Base-by-base conservation (phyloP, 2,329 filamentous ascomycete species). In the Bertia moriformis region DNA sequence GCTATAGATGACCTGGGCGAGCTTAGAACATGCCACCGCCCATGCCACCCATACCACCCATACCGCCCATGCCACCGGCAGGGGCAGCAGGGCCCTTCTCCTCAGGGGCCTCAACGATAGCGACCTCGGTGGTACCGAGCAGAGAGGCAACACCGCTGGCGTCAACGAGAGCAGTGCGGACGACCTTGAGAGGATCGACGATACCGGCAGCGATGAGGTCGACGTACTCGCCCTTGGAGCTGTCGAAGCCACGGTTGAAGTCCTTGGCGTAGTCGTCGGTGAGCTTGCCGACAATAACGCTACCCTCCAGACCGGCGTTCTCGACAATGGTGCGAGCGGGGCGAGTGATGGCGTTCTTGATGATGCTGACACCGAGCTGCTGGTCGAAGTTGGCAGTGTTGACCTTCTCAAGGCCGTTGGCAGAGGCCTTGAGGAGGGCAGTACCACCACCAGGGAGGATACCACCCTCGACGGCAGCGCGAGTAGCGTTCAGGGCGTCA, bases 201-300 rank as follows among this genome's bases (percentile, higher is more conserved):
- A 98, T 98, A 82, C 91, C 91, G 49, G 86, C 77, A 46, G 74
- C 62, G 57, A 98, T 95, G 91, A 98, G 96, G 71, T 98, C 89
- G 49, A 95, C 87, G 66, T 94, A 98, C 70, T 96, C 84, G 63
- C 89, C 87, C 72, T 88, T 94, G 60, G 86, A 68, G 66, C 83
- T 91, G 74, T 98, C 86, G 68, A 86, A 98, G 48, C 91, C 91
- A 71, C 83, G 91, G 83, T 95, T 93, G 78, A 98, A 98, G 65
- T 98, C 88, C 48, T 60, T 59, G 59, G 75, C 87, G 59, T 72
- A 89, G 67, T 98, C 91, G 53, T 96, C 89, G 55, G 83, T 91
- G 51, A 98, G 83, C 78, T 98, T 98, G 62, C 91, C 91, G 55
- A 98, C 86, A 44, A 98, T 78, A 42, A 98, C 91, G 41, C 86